These are phyloP conservation scores for Alopecurus myosuroides DNA, from an alignment of 176 grass and related monocot genomes.

Conservation along the genomic window DNA sequence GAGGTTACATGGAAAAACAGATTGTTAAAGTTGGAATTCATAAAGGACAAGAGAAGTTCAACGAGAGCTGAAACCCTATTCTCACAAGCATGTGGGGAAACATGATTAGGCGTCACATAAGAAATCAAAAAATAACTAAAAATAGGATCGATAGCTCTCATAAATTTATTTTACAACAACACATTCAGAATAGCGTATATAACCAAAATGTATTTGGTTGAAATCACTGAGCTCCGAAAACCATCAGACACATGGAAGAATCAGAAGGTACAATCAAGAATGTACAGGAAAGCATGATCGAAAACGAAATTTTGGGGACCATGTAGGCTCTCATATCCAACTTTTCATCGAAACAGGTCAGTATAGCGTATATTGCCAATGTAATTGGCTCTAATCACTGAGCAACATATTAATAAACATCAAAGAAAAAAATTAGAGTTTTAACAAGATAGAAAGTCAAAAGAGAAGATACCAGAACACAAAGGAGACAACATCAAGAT, in stretches of 20 bases:
- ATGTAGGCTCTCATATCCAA: constrained; percentile 33
- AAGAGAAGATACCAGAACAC: not conserved
- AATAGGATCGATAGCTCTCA: not conserved
- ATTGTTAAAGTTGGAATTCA: not conserved
- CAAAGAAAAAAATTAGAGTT: not conserved
- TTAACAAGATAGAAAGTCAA: not conserved
- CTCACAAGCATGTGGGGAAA: not conserved
- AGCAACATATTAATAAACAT: constrained; percentile 11
- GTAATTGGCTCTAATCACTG: constrained; percentile 31
- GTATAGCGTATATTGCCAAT: constrained; percentile 48
- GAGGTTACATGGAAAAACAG: not conserved
- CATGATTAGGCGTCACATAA: not conserved
- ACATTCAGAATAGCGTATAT: constrained; percentile 57
- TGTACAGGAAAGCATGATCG: not conserved
- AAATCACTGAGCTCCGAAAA: constrained; percentile 24
- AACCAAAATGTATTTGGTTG: constrained; percentile 26
- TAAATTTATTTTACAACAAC: constrained; percentile 22
- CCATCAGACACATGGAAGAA: not conserved
- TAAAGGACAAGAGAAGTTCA: not conserved
- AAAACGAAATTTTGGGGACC: not conserved
- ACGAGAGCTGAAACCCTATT: not conserved
- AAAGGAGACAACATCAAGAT: not conserved
- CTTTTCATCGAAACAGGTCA: constrained; percentile 25
- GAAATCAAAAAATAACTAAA: not conserved
- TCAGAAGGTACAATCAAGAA: not conserved